Base-by-base conservation (phyloP, 345 rosid genomes). In the Combretum micranthum region DNA sequence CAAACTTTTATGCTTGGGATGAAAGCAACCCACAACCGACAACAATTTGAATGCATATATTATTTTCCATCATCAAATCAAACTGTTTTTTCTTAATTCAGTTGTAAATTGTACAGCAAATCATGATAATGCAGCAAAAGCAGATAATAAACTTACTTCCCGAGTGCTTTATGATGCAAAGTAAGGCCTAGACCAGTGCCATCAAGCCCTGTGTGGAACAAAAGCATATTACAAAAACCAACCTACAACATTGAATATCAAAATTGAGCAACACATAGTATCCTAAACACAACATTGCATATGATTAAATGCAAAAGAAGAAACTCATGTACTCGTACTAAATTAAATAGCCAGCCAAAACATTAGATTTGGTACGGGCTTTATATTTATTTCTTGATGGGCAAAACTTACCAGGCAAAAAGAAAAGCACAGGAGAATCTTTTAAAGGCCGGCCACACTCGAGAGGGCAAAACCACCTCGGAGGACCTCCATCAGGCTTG, bases 151-250 rank as follows among this genome's bases (percentile, higher is more conserved):
- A 75, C 95, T 73, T 78, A 91, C 96, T 69, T 88, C 62, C 98
- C 96, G 23, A 91, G 85, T 60, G 96, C 76, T 74, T 81, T 83
- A 60, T 88, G 93, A 63, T 91, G 96, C 81, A 90, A 78, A 65
- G 71, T 74, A 47, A 91, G 87, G 52, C 95, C 96, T 71, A 76
- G 72, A 56, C 98, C 98, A 64, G 82, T 73, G 50, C 90, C 95
- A 69, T 88, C 95, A 15, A 88, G 47, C 63, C 93, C 87, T 82
- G 74, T 51, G 64, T 19, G 16, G 20, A 15, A 46, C 39, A 32
- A 32, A 32, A 25, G 26, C 26, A 25, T 25, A 2, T 25, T 25
- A 5, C 26, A 15, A 42, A 18, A 67, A 66, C 0, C 4, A 25
- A 15, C 59, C 50, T 12, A 66, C 44, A 50, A 49, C 53, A 2